A percentile compares a stretch with the other conserved stretches of the same genome.
Evolutionary conservation across 2,329 filamentous ascomycete genomes (phyloP).

Genomic region (Cladosporium sp.): DNA sequence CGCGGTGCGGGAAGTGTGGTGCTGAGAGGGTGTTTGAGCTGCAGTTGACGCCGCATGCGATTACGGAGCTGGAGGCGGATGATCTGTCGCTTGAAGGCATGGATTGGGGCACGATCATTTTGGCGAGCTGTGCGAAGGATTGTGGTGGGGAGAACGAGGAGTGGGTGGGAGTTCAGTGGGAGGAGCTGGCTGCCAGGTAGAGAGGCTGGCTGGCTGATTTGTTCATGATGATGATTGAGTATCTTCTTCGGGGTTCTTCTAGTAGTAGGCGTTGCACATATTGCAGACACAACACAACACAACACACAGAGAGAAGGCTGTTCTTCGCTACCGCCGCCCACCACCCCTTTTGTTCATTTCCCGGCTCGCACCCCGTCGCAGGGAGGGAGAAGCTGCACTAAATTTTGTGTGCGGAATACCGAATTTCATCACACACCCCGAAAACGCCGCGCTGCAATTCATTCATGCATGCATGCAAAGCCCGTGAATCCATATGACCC

Average conservation of each 20-base stretch:
- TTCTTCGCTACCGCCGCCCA: not conserved
- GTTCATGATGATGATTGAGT: not conserved
- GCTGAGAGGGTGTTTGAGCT: slow-evolving; percentile 76
- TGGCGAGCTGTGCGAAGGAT: slow-evolving; percentile 76
- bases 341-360: not conserved
- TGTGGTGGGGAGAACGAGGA: slow-evolving; percentile 73
- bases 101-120: slow-evolving; percentile 94
- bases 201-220: not conserved
- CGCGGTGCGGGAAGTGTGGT: slow-evolving; percentile 71
- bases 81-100: slow-evolving; percentile 70
- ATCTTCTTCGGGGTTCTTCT: not conserved
- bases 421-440: slow-evolving; percentile 3
- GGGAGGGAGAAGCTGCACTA: not conserved
- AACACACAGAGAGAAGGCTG: not conserved
- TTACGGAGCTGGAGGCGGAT: slow-evolving; percentile 74
- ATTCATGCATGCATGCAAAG: slow-evolving; percentile 2
- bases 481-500: slow-evolving; percentile 3
- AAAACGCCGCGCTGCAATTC: slow-evolving; percentile 12
- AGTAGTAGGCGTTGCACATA: not conserved
- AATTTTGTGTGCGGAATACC: slow-evolving; percentile 3
- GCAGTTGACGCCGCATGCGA: slow-evolving; percentile 85
- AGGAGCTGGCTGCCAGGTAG: slow-evolving; percentile 48
- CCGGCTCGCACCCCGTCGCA: slow-evolving; percentile 3
- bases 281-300: not conserved
- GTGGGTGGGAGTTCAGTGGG: slow-evolving; percentile 98